Evolutionary conservation across 2,329 filamentous ascomycete species (phyloP).

Genomic region (Sporothrix mexicana): DNA sequence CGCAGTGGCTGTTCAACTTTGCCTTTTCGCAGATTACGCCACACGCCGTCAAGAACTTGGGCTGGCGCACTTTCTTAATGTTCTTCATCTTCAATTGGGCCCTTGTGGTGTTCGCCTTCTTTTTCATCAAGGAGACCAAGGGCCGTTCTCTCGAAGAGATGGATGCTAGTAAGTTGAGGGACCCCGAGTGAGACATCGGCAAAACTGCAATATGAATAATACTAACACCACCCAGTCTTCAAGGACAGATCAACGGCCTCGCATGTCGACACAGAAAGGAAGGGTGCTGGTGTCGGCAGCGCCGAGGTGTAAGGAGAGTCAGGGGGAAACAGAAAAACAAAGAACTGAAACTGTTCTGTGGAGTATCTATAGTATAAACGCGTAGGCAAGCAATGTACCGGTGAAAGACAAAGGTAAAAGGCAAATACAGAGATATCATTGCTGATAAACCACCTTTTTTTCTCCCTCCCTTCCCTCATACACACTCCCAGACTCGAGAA

Average conservation of each 20-base stretch:
- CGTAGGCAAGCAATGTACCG: too few species aligned
- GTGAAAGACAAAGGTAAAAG: too few species aligned
- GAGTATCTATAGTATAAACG: neutral
- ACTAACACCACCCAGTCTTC: neutral
- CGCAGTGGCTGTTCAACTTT: constrained; percentile 56
- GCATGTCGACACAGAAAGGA: neutral
- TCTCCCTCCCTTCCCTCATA: neutral
- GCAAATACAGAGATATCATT: too few species aligned
- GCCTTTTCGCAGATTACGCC: constrained; percentile 13
- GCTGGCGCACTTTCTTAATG: constrained; percentile 17
- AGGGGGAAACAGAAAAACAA: too few species aligned
- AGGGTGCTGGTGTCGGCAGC: neutral
- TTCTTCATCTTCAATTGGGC: neutral
- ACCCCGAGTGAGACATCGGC: too few species aligned
- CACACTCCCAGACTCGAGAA: neutral
- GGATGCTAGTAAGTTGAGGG: constrained; percentile 17
- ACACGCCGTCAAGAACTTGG: neutral
- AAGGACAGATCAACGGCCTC: neutral
- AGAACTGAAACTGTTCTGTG: neutral
- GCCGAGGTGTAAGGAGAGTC: neutral
- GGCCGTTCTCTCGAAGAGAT: constrained; percentile 27
- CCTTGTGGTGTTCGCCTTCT: constrained; percentile 16
- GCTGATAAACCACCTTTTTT: neutral
- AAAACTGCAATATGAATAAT: neutral
- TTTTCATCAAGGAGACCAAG: constrained; percentile 29